Evolutionary conservation across 805 yeast genomes (phyloP), one percentile per base, ranked within the genome.

Genomic region (Nakazawaea holstii): DNA sequence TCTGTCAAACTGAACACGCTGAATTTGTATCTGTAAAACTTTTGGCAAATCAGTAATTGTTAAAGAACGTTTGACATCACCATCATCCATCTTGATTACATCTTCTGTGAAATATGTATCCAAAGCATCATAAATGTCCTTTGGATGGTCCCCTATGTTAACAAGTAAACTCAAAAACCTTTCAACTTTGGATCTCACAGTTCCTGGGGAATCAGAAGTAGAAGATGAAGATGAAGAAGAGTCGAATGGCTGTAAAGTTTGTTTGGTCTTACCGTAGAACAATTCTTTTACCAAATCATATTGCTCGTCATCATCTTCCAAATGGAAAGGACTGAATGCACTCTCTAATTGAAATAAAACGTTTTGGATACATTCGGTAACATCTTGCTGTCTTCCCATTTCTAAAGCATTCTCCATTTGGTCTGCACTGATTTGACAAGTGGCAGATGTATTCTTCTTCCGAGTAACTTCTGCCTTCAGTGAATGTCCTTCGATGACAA

Each of bases 311-410:
- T 90, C 91, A 1, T 66, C 74, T 43, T 86, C 95, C 41, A 84
- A 59, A 1, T 64, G 62, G 13, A 71, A 72, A 0, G 96, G 95
- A 43, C 76, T 80, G 49, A 87, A 73, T 0, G 96, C 95, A 26
- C 95, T 87, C 60, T 92, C 97, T 33, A 94, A 69, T 62, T 92
- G 98, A 53, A 84, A 87, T 11, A 91, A 72, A 7, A 94, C 97
- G 62, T 94, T 94, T 47, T 91, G 95, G 58, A 92, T 90, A 64
- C 98, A 92, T 61, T 94, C 99, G 0, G 97, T 90, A 15, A 94
- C 98, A 69, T 94, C 99, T 62, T 94, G 99, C 61, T 94, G 99
- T 53, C 95, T 73, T 2, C 97, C 96, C 58, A 83, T 72, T 59
- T 87, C 91, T 45, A 84, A 70, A 0, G 94, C 82, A 56, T 82